Evolutionary conservation across 2,329 filamentous ascomycete species (phyloP).

Genomic region (Ceratocystis huliohia): DNA sequence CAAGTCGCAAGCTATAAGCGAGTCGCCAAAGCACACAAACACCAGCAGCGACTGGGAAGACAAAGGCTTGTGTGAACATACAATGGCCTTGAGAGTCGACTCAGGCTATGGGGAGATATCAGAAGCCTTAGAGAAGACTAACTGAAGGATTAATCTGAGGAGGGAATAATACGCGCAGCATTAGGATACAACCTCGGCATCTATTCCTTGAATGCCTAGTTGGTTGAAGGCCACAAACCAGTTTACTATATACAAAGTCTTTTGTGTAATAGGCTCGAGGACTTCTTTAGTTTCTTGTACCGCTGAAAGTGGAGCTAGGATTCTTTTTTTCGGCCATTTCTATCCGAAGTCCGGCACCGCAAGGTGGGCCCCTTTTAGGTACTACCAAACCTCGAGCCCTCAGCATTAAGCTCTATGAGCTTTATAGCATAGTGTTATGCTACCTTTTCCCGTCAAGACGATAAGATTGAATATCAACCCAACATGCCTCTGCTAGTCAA

Average conservation of each 20-base stretch:
- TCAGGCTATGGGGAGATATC: constrained; percentile 14
- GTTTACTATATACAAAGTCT: too few relatives aligned
- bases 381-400: neutral
- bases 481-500: too few relatives aligned
- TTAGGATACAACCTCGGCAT: too few relatives aligned
- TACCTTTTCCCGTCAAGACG: neutral
- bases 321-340: neutral
- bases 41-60: neutral
- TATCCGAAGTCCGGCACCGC: neutral
- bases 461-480: neutral
- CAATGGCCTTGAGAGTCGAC: constrained; percentile 16
- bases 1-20: neutral
- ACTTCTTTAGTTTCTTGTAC: neutral
- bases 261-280: too few relatives aligned
- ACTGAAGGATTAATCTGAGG: neutral
- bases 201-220: too few relatives aligned
- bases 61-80: neutral
- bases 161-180: neutral
- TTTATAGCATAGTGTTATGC: neutral
- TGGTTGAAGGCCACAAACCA: too few relatives aligned
- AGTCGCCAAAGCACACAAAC: neutral
- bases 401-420: neutral
- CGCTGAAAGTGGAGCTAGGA: neutral
- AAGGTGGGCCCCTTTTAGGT: neutral
- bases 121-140: neutral